Base-by-base conservation (phyloP, 805 yeast genomes). In the Cyberlindnera americana region DNA sequence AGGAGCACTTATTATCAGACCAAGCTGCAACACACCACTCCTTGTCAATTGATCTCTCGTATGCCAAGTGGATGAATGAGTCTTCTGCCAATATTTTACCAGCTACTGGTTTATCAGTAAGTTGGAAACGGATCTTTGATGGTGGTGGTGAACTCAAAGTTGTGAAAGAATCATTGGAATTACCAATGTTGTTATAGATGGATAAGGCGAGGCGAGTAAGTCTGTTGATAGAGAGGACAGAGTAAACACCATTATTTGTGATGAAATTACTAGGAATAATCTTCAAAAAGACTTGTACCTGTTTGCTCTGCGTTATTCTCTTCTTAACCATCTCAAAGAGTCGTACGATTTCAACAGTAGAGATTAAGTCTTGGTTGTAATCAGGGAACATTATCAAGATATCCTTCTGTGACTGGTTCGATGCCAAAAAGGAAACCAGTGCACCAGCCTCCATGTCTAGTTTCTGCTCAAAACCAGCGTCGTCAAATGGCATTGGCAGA, bases 1-100 rank as follows among this genome's bases (percentile, higher is more conserved):
- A 69, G 4, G 69, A 67, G 0, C 96, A 96, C 57, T 74, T 72
- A 35, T 90, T 91, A 54, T 91, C 96, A 0, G 93, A 72, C 95
- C 97, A 88, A 1, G 95, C 82, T 0, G 87, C 95, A 17, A 81
- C 77, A 31, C 88, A 70, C 96, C 96, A 91, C 39, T 77, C 78
- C 44, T 78, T 79, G 58, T 90, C 95, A 4, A 75, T 67, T 0
- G 95, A 83, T 37, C 95, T 61, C 22, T 88, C 87, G 53, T 90
- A 91, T 1, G 95, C 88, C 10, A 93, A 69, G 56, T 93, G 98
- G 17, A 91, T 67, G 50, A 78, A 85, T 1, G 85, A 69, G 52
- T 89, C 96, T 44, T 83, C 84, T n/a, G 71, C 65, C 32, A 73
- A 58, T 7, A 79, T 54, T 21, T 59, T 56, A 2, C 46, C 37